These are phyloP conservation scores for Phragmites australis DNA, from an alignment of 176 grass and related monocot species.

Conservation along the genomic window DNA sequence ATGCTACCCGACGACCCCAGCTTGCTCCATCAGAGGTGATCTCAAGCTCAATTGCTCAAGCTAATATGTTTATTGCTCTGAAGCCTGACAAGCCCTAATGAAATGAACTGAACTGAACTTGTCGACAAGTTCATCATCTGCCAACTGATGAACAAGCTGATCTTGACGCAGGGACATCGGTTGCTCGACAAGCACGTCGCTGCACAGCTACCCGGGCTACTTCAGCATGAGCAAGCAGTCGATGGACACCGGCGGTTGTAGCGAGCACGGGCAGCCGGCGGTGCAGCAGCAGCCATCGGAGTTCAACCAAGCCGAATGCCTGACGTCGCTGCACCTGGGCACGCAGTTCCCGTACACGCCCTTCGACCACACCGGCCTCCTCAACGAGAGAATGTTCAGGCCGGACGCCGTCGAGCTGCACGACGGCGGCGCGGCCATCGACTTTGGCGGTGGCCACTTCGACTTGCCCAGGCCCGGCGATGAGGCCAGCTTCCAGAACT, in stretches of 20 bases:
- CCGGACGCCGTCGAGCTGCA: conserved; percentile 44
- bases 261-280: conserved; percentile 37
- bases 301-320: conserved; percentile 50
- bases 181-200: conserved; percentile 52
- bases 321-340: conserved; percentile 49
- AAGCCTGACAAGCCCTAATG: background rate
- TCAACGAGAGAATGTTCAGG: conserved; percentile 52
- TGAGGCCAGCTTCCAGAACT: conserved; percentile 70
- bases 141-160: background rate
- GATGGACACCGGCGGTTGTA: conserved; percentile 5
- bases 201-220: conserved; percentile 58
- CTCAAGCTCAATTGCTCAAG: background rate
- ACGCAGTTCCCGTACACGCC: conserved; percentile 50
- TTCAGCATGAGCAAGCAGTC: conserved; percentile 57
- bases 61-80: background rate
- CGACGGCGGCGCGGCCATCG: conserved; percentile 20
- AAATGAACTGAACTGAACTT: conserved; percentile 13
- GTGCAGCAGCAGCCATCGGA: conserved; percentile 32
- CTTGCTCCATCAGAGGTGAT: conserved; percentile 70
- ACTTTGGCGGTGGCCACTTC: conserved; percentile 44
- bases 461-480: conserved; percentile 58
- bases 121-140: background rate
- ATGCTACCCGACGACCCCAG: conserved; percentile 54
- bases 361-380: conserved; percentile 49
- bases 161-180: conserved; percentile 50